Conservation (phyloP, 2,329 filamentous ascomycete genomes). For the Fusarium brevicatenulatum region DNA sequence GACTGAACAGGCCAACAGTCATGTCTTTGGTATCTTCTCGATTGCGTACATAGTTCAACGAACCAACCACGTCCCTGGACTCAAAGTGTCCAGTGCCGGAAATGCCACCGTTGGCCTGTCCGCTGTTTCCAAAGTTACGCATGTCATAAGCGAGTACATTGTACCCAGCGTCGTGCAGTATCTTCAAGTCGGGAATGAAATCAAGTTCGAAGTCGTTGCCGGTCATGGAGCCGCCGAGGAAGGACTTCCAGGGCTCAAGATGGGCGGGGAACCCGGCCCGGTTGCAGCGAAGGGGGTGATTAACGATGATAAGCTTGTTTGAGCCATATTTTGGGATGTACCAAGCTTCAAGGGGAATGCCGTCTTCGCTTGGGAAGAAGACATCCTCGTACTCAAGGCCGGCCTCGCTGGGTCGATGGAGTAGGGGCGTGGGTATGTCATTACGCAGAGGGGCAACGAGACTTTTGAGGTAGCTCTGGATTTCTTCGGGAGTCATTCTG, state of each 20-base stretch:
- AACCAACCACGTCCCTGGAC: background rate
- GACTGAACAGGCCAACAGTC: background rate
- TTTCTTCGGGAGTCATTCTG: background rate
- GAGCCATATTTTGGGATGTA: background rate
- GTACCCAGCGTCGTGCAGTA: background rate
- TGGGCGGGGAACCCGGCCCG: background rate
- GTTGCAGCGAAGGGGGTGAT: background rate
- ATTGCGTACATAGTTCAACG: background rate
- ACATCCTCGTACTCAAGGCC: rapidly evolving
- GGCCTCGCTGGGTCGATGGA: background rate
- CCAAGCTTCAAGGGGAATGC: background rate
- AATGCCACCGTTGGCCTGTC: background rate
- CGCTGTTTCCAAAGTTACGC: background rate
- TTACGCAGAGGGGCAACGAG: background rate
- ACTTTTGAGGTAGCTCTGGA: background rate
- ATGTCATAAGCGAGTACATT: background rate
- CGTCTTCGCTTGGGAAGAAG: background rate
- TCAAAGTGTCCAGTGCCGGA: background rate
- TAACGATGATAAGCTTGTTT: background rate
- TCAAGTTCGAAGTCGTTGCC: background rate
- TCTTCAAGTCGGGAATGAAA: background rate
- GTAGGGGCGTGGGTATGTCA: background rate
- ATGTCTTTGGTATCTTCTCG: background rate
- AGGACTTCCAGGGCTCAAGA: background rate
- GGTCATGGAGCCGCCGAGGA: background rate